Evolutionary conservation across 805 yeast species (phyloP), one percentile per base, ranked within the genome.

Genomic region (Spathaspora hagerdaliae): DNA sequence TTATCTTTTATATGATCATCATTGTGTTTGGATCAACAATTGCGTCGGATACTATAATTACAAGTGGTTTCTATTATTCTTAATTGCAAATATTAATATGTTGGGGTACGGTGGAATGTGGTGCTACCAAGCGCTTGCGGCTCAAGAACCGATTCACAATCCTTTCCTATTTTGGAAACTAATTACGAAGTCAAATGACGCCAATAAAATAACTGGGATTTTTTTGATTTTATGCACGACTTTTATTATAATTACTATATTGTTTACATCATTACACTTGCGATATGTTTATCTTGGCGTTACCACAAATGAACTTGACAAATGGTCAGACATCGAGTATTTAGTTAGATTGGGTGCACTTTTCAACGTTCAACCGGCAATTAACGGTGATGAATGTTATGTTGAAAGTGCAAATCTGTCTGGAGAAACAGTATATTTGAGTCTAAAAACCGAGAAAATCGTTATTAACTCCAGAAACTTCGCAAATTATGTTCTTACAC

Each of bases 21-120:
- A 81, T 60, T 81, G 86, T 55, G 56, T 80, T 12, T 81, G 84
- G 83, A 73, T 81, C 37, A 83, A 85, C 55, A 86, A 82, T 53
- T 87, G 96, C 59, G 75, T 87, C 36, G 96, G 96, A 1, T 67
- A 70, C 50, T 71, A 76, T 39, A 87, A 87, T 58, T 81, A 75
- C 59, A 60, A 72, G 35, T 83, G 78, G 73, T 87, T 87, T 56
- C 52, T 82, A 44, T 51, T 64, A 4, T 87, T 82, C 51, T 59
- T 87, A 39, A 38, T 75, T 0, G 61, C 76, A 38, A 84, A 87
- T 53, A 46, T 67, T 48, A 55, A 52, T 42, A 46, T 71, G 31
- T 59, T 77, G 49, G 41, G 55, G 3, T 75, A 76, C 49, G 81
- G 81, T 3, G 71, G 65, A 0, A 58, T 46, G 31, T 46, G 74